Evolutionary conservation across 768 basidiomycete genomes (phyloP).

Genomic region (Mycena latifolia): DNA sequence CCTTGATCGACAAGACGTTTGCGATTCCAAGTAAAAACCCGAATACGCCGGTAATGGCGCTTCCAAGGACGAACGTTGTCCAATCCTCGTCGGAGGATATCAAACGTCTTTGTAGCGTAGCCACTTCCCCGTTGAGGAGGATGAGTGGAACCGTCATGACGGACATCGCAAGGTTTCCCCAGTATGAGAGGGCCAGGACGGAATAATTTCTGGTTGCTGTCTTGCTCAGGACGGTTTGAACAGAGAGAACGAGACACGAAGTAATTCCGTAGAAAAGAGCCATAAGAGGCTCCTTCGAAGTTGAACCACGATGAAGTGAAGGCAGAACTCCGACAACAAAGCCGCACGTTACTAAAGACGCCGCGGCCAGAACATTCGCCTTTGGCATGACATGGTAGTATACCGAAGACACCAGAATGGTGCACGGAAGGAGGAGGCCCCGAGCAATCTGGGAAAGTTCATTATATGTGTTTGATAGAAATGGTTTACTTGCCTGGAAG

Average conservation of each 20-base stretch:
- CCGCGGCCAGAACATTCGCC: conserved; percentile 13
- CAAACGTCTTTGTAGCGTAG: conserved; percentile 2
- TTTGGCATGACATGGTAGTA: conserved; percentile 6
- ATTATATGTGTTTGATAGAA: too few species aligned
- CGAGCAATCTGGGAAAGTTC: conserved; percentile 26
- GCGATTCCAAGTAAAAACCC: conserved; percentile 89
- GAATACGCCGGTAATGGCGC: conserved; percentile 65
- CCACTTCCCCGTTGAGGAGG: conserved; percentile 24
- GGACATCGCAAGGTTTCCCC: conserved; percentile 27
- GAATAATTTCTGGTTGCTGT: conserved; percentile 35
- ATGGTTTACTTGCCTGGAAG: conserved; percentile 18
- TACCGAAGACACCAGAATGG: conserved; percentile 24
- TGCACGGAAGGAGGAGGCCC: conserved; percentile 29
- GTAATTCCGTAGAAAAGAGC: conserved; percentile 23
- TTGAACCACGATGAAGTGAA: neutral
- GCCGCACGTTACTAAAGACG: conserved; percentile 21
- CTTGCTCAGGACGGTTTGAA: conserved; percentile 32
- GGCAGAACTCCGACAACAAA: conserved; percentile 23
- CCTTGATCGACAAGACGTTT: conserved; percentile 77
- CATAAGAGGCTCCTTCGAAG: conserved; percentile 4
- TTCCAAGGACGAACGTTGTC: conserved; percentile 36
- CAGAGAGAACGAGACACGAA: conserved; percentile 23
- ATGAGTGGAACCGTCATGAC: conserved; percentile 12
- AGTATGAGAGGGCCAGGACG: conserved; percentile 22
- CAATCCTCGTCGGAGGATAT: conserved; percentile 11